Conservation (phyloP, 371 early-diverging fungal genomes). For the Mortierella sp. region DNA sequence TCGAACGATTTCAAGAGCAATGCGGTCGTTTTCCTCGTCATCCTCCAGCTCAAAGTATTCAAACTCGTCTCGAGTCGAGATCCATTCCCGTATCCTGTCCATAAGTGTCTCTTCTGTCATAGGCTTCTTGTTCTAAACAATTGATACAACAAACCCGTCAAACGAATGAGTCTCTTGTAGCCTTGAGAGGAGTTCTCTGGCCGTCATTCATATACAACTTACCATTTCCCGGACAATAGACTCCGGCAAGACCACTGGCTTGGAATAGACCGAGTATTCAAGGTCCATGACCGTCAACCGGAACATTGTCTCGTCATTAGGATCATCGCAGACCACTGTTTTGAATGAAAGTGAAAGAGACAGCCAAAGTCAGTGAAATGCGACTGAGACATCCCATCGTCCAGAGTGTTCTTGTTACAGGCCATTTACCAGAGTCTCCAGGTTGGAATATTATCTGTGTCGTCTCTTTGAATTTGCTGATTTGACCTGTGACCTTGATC, state of each 20-base stretch:
- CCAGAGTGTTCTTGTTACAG: neutral
- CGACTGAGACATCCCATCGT: too few species aligned
- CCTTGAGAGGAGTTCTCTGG: too few species aligned
- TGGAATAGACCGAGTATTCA: conserved; percentile 24
- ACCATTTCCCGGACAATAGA: conserved; percentile 10
- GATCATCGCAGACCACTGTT: conserved; percentile 23
- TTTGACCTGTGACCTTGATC: conserved; percentile 11
- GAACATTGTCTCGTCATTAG: conserved; percentile 42
- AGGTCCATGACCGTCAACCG: conserved; percentile 26
- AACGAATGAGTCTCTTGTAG: too few species aligned
- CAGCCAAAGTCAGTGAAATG: too few species aligned
- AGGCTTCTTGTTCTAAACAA: neutral
- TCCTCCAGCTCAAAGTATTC: conserved; percentile 12
- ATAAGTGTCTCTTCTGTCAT: neutral
- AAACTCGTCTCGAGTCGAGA: conserved; percentile 13
- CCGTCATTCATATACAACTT: neutral
- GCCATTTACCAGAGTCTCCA: conserved; percentile 15
- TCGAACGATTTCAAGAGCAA: conserved; percentile 1
- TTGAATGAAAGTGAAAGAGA: neutral
- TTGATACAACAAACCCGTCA: too few species aligned
- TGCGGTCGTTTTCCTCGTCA: conserved; percentile 9
- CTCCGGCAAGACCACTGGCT: conserved; percentile 16
- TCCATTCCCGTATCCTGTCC: conserved; percentile 16
- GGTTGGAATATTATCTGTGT: conserved; percentile 31
- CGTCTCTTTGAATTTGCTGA: conserved; percentile 4